phyloP scores from a whole-genome alignment of 2,329 filamentous ascomycete genomes.

The Dryadomyces quercivorus region DNA sequence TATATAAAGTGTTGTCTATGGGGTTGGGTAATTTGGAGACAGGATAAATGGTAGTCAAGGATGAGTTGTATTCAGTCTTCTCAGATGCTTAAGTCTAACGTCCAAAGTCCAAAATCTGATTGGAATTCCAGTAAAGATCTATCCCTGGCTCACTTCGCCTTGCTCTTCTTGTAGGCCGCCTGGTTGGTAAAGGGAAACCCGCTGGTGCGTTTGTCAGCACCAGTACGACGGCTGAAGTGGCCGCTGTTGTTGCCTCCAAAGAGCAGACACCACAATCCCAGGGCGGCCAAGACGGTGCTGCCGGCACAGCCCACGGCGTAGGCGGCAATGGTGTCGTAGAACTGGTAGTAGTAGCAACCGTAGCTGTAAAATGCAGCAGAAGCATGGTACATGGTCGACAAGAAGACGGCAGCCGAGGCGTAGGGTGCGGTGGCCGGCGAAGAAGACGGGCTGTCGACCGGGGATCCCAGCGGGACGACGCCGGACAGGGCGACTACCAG shows the following conservation, averaged over 20 bases:
- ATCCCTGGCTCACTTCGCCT: neutral
- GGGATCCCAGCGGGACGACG: slow-evolving; percentile 50
- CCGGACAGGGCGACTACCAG: slow-evolving; percentile 59
- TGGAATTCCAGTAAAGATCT: too few species aligned
- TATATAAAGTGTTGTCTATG: neutral
- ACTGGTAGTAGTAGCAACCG: slow-evolving; percentile 45
- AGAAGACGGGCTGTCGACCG: slow-evolving; percentile 30
- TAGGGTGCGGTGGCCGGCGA: slow-evolving; percentile 43
- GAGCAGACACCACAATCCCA: slow-evolving; percentile 50
- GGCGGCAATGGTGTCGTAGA: slow-evolving; percentile 45
- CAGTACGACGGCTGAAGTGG: slow-evolving; percentile 24
- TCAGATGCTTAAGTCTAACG: too few species aligned
- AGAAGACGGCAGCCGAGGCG: slow-evolving; percentile 51
- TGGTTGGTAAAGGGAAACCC: slow-evolving; percentile 26
- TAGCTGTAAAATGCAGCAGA: slow-evolving; percentile 55
- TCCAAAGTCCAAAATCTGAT: too few species aligned
- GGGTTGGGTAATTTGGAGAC: neutral
- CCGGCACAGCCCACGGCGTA: slow-evolving; percentile 45
- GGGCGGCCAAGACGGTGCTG: slow-evolving; percentile 41
- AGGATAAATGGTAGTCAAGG: neutral
- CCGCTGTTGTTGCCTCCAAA: slow-evolving; percentile 23
- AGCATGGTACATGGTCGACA: slow-evolving; percentile 56
- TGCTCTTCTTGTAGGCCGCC: slow-evolving; percentile 13
- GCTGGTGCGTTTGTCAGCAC: slow-evolving; percentile 28
- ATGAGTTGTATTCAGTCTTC: neutral